A percentile compares a stretch with the other conserved stretches of the same genome.
Conservation (phyloP, 805 yeast genomes). For the Maudiozyma barnettii region DNA sequence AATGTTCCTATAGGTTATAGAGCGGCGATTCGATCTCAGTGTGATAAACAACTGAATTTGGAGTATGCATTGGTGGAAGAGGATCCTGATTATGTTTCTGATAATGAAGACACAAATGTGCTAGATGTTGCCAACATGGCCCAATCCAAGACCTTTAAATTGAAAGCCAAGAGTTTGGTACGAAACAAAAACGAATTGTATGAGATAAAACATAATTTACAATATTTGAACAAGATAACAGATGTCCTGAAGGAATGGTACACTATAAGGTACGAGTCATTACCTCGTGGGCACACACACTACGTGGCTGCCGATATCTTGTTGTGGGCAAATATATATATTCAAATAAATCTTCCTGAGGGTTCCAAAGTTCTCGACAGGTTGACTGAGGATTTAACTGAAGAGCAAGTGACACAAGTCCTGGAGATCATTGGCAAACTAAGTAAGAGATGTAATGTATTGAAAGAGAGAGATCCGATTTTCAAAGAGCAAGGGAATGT, state of each 20-base stretch:
- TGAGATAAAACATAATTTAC: conserved; percentile 15
- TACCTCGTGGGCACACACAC: neutral
- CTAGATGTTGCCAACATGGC: conserved; percentile 12
- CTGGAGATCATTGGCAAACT: conserved; percentile 5
- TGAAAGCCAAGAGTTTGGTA: conserved; percentile 17
- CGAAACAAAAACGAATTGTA: conserved; percentile 15
- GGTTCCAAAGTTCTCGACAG: conserved; percentile 12
- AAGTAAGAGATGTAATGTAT: conserved; percentile 1
- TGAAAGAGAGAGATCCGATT: conserved; percentile 5
- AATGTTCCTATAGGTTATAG: conserved; percentile 40
- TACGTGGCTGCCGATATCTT: conserved; percentile 17
- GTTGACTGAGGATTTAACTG: conserved; percentile 9
- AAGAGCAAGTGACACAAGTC: conserved; percentile 7
- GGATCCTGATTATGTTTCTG: conserved; percentile 10
- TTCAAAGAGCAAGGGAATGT: conserved; percentile 25
- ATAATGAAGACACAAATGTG: conserved; percentile 5
- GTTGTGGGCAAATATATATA: conserved; percentile 20
- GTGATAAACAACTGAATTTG: conserved; percentile 12
- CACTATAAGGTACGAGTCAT: conserved; percentile 6
- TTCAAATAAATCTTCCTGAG: conserved; percentile 20
- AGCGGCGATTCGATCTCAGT: conserved; percentile 10
- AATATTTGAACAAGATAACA: conserved; percentile 11
- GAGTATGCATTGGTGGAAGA: conserved; percentile 15
- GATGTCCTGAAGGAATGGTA: conserved; percentile 16
- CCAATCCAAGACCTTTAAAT: conserved; percentile 24